These are phyloP conservation scores for Austroboletus niveus DNA, from an alignment of 1,284 basidiomycete species.

Conservation along the genomic window DNA sequence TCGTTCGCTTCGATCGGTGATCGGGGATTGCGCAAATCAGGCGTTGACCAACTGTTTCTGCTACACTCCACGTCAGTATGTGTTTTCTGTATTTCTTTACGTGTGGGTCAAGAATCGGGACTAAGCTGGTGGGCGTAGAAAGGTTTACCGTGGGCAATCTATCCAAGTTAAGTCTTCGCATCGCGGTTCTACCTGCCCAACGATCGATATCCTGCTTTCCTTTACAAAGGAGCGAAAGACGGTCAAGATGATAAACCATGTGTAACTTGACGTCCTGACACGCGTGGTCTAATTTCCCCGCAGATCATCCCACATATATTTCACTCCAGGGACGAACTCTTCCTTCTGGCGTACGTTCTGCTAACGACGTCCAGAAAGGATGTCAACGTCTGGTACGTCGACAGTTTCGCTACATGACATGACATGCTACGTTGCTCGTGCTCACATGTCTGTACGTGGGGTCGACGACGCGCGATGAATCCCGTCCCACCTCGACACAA, in stretches of 20 bases:
- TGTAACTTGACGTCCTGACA: neutral
- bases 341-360: neutral
- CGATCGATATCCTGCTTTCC: conserved; percentile 2
- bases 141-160: neutral
- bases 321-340: too few species aligned
- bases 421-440: neutral
- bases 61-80: conserved; percentile 27
- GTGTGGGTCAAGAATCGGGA: neutral
- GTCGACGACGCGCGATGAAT: conserved; percentile 28
- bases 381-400: conserved; percentile 19
- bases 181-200: conserved; percentile 17
- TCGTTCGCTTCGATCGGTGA: conserved; percentile 32
- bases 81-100: neutral
- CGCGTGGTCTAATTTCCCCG: too few species aligned
- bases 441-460: conserved; percentile 3
- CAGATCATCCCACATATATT: conserved; percentile 11
- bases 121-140: conserved; percentile 11
- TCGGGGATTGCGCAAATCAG: conserved; percentile 31
- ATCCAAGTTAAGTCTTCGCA: neutral
- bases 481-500: conserved; percentile 26
- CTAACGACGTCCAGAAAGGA: conserved; percentile 12
- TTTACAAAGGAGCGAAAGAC: conserved; percentile 3
- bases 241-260: too few species aligned
- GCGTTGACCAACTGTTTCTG: conserved; percentile 24
- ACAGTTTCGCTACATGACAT: neutral